Base-by-base conservation (phyloP, 208 protist species). In the Crithidia thermophila region DNA sequence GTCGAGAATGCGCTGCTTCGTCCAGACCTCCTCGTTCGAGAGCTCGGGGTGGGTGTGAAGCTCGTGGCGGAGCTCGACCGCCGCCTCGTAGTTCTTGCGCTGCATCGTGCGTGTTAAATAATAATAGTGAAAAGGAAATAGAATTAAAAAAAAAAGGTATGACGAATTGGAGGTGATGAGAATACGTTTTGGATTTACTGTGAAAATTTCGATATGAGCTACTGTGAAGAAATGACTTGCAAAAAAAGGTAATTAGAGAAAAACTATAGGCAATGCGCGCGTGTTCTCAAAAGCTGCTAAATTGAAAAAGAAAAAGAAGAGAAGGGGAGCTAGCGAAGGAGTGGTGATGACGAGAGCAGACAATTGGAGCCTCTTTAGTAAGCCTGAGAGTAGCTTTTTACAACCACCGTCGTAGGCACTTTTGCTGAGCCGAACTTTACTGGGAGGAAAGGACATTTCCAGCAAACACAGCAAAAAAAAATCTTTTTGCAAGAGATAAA, bases 21-120 rank as follows among this genome's bases (percentile, higher is more conserved):
- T 82, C 77, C 77, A 82, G n/a, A 82, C 70, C 62, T 82, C 77
- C 61, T 77, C 77, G 50, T 75, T 82, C 33, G 77, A 77, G n/a
- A 77, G 69, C 63, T 82, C 77, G 4, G 77, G 71, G 59, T 82
- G 77, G 16, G 50, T 65, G 55, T 82, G 71, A 3, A 82, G 67
- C 70, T 72, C 71, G 37, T 77, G 77, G 18, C 71, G 77, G 7
- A 77, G 77, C 45, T 72, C 67, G 42, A 72, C 66, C 21, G 55
- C 77, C 0, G 58, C 53, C 0, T 57, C 66, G 47, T 52, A 65
- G 60, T 60, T 65, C 30, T 37, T 40, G 31, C 36, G 27, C 42
- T 39, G 40, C 39, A 57, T 67, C 39, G 16, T 18, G 23, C 4
- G 11, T n/a, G 53, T 16, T 2, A 33, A 65, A 65, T 1, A 68